Evolutionary conservation across 2,329 filamentous ascomycete species (phyloP).

Genomic region (Cercospora beticola): DNA sequence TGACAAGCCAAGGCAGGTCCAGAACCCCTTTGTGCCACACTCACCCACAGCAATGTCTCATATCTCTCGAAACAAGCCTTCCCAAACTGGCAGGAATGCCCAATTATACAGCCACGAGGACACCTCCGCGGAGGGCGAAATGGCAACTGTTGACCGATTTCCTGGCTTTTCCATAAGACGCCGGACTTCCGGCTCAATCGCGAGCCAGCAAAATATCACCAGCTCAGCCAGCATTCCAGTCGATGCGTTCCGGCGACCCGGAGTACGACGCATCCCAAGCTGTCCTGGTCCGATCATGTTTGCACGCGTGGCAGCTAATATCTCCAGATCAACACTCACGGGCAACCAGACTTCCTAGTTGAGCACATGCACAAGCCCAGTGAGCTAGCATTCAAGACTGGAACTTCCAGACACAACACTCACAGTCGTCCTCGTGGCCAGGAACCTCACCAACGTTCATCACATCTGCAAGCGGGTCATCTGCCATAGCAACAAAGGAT

Average conservation of each 20-base stretch:
- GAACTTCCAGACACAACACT: not conserved
- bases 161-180: not conserved
- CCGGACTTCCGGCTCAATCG: not conserved
- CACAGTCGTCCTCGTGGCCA: not conserved
- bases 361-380: not conserved
- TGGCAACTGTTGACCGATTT: not conserved
- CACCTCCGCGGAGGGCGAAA: not conserved
- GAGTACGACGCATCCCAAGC: not conserved
- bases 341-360: not conserved
- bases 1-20: not conserved
- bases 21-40: not conserved
- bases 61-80: not conserved
- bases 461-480: slow-evolving; percentile 2
- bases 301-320: not conserved
- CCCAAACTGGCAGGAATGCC: not conserved
- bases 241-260: not conserved
- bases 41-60: not conserved
- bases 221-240: not conserved
- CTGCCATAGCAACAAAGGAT: slow-evolving; percentile 14
- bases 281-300: not conserved
- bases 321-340: not conserved
- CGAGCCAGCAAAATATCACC: not conserved
- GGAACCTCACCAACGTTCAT: not conserved
- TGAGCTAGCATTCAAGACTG: not conserved
- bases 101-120: not conserved